Evolutionary conservation across 2,329 filamentous ascomycete species (phyloP).

Genomic region (Nothomitra cinnamomea): DNA sequence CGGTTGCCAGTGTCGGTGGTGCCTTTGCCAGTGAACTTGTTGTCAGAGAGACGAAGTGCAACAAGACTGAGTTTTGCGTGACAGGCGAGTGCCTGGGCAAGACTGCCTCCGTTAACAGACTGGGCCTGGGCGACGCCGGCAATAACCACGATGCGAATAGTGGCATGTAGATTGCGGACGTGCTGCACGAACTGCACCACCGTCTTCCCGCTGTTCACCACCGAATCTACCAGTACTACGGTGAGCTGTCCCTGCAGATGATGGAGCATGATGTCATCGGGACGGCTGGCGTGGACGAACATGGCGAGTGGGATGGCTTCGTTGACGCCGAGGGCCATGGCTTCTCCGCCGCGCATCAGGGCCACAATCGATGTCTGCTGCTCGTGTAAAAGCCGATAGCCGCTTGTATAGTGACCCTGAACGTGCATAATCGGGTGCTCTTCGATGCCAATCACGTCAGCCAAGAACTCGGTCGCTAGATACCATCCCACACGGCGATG

Average conservation of each 20-base stretch:
- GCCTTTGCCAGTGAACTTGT: conserved; percentile 35
- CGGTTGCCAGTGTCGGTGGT: conserved; percentile 41
- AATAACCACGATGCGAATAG: conserved; percentile 34
- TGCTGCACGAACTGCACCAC: conserved; percentile 31
- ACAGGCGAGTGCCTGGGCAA: conserved; percentile 11
- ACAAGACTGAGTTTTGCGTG: conserved; percentile 26
- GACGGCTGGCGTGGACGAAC: conserved; percentile 30
- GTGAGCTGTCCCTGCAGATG: conserved; percentile 25
- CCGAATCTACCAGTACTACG: conserved; percentile 40
- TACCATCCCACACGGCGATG: conserved; percentile 35
- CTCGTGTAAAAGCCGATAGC: conserved; percentile 32
- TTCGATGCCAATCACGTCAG: conserved; percentile 33
- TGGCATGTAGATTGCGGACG: conserved; percentile 24
- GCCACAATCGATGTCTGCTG: conserved; percentile 35
- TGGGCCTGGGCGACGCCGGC: conserved; percentile 35
- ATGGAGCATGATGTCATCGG: conserved; percentile 25
- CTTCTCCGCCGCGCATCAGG: conserved; percentile 45
- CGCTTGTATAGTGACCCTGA: conserved; percentile 27
- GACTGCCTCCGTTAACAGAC: conserved; percentile 14
- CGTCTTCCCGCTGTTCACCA: conserved; percentile 39
- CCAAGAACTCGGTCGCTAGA: conserved; percentile 32
- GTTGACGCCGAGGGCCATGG: conserved; percentile 41
- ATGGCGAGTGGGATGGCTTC: conserved; percentile 33
- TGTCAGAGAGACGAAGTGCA: conserved; percentile 37
- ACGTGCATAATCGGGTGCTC: conserved; percentile 33